A percentile compares a stretch with the other conserved stretches of the same genome.
These are phyloP conservation scores for Nannochloropsis oceanica DNA, from an alignment of 108 stramenopile genomes.

Conservation along the genomic window DNA sequence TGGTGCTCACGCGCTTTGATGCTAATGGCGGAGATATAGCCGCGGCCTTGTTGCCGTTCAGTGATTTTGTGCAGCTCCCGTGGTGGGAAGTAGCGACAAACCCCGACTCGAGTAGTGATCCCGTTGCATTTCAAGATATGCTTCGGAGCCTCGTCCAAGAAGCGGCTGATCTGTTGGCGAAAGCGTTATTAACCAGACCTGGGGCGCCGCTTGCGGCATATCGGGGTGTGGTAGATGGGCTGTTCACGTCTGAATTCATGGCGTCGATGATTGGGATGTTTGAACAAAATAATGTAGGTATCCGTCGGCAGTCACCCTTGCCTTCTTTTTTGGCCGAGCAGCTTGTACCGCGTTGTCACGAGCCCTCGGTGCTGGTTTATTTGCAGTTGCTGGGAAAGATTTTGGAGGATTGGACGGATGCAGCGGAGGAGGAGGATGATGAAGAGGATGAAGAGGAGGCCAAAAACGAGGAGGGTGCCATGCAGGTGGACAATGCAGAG, in stretches of 20 bases:
- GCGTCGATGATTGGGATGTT: constrained; percentile 42
- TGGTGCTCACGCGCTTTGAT: not conserved
- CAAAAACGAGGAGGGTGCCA: not conserved
- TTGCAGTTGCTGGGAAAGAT: not conserved
- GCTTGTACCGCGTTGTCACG: not conserved
- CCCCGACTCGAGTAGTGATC: not conserved
- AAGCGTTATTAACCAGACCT: not conserved
- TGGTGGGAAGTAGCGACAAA: constrained; percentile 32
- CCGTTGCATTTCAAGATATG: not conserved
- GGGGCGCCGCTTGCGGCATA: not conserved
- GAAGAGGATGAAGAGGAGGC: not conserved
- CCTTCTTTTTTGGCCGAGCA: not conserved
- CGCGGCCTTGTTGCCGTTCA: constrained; percentile 7
- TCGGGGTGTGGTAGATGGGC: not conserved
- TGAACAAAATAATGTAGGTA: constrained; percentile 46
- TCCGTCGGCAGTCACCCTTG: constrained; percentile 26
- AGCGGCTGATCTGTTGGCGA: constrained; percentile 7
- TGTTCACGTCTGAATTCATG: not conserved
- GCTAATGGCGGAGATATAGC: not conserved
- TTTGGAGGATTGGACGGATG: not conserved
- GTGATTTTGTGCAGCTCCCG: constrained; percentile 12
- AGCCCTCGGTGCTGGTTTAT: not conserved
- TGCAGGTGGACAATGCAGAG: not conserved
- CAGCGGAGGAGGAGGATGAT: not conserved
- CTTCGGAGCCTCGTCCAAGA: constrained; percentile 7